Evolutionary conservation across 495 filamentous ascomycete genomes (phyloP).

Genomic region (Lichenothelia convexa): DNA sequence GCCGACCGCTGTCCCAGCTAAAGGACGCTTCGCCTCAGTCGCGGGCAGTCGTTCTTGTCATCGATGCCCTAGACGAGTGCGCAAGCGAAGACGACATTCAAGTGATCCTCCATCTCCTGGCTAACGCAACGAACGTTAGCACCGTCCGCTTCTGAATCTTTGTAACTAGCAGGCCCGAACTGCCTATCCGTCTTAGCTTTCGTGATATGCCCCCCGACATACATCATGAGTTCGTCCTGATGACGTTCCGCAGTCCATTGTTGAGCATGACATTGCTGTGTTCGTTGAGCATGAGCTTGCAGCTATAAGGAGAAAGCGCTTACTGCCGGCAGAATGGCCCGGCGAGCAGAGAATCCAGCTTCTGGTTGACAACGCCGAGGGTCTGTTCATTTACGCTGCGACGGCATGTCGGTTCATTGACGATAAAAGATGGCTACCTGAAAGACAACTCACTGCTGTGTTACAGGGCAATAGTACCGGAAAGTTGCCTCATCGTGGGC

Average conservation of each 20-base stretch:
- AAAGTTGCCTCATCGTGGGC: no score
- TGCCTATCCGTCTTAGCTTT: conserved; percentile 13
- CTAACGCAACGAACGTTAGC: conserved; percentile 8
- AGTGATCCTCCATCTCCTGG: conserved; percentile 15
- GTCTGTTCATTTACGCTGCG: conserved; percentile 8
- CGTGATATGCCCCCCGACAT: background rate
- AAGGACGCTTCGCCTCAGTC: background rate
- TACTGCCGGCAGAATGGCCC: conserved; percentile 1
- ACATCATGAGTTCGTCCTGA: conserved; percentile 14
- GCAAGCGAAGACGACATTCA: conserved; percentile 12
- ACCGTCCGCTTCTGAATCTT: conserved; percentile 13
- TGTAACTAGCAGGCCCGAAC: conserved; percentile 21
- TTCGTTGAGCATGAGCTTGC: conserved; percentile 13
- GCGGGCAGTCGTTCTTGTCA: conserved; percentile 11
- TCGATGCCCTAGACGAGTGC: conserved; percentile 23
- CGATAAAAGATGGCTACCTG: background rate
- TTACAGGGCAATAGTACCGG: conserved; percentile 1
- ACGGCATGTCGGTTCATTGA: conserved; percentile 5
- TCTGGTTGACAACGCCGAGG: conserved; percentile 3
- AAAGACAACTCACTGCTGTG: conserved; percentile 5
- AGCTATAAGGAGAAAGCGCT: conserved; percentile 1
- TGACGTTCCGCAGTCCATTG: conserved; percentile 12
- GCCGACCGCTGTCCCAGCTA: conserved; percentile 8
- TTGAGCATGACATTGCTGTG: conserved; percentile 20
- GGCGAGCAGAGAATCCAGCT: background rate